These are phyloP conservation scores for Phytophthora quininea DNA, from an alignment of 352 stramenopile species.

Conservation along the genomic window DNA sequence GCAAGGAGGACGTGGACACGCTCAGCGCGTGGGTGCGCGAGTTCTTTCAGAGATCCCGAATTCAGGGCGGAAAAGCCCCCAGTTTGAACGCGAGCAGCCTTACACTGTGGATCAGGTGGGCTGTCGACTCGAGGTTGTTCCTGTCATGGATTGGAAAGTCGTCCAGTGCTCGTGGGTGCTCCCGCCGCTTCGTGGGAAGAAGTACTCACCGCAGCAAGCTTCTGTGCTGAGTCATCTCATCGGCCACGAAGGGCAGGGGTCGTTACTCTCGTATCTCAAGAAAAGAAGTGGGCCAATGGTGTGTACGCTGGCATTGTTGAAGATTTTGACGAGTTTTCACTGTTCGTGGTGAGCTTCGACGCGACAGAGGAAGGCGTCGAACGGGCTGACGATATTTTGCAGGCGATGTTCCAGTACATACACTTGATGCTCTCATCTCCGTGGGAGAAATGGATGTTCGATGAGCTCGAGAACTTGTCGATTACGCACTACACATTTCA, in stretches of 20 bases:
- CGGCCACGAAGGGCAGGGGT: conserved; percentile 93
- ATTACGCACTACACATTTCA: conserved; percentile 68
- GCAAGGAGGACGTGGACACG: conserved; percentile 81
- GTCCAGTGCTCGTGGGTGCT: conserved; percentile 73
- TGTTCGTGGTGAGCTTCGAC: conserved; percentile 67
- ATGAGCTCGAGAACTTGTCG: conserved; percentile 59
- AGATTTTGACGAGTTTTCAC: conserved; percentile 61
- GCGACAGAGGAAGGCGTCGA: conserved; percentile 60
- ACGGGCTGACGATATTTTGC: conserved; percentile 57
- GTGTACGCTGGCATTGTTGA: conserved; percentile 53
- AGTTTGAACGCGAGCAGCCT: conserved; percentile 46
- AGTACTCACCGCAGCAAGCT: conserved; percentile 51
- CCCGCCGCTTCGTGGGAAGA: conserved; percentile 38
- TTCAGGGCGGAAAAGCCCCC: conserved; percentile 37
- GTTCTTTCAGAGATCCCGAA: conserved; percentile 79
- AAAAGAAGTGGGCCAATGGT: conserved; percentile 70
- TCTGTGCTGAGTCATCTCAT: conserved; percentile 90
- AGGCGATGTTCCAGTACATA: conserved; percentile 69
- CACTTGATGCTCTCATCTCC: conserved; percentile 40
- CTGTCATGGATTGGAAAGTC: conserved; percentile 63
- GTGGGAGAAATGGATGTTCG: conserved; percentile 63
- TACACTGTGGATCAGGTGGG: conserved; percentile 44
- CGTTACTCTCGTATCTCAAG: conserved; percentile 93
- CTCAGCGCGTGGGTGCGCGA: conserved; percentile 76
- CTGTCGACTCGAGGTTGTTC: conserved; percentile 53